Evolutionary conservation across 2,329 filamentous ascomycete genomes (phyloP).

Genomic region (Talaromyces verruculosus): DNA sequence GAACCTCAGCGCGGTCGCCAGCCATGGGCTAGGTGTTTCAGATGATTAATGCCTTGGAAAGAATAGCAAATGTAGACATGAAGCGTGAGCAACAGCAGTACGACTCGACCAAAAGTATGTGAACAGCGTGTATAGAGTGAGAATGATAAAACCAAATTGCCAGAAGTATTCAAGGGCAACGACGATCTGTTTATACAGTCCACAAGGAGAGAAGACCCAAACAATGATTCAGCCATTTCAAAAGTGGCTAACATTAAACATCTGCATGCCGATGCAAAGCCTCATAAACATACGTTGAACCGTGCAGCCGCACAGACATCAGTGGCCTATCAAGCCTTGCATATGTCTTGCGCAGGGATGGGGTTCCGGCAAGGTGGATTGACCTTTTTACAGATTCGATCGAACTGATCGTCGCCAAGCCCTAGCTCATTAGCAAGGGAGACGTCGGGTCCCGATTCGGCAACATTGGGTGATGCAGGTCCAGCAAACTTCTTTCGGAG

Average conservation of each 20-base stretch:
- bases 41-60: constrained; percentile 1
- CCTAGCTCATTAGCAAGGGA: constrained; percentile 28
- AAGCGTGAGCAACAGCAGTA: background rate
- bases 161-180: constrained; percentile 16
- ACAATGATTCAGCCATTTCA: constrained; percentile 22
- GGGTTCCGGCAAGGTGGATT: constrained; percentile 31
- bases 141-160: background rate
- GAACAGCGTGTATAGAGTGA: background rate
- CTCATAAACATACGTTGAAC: constrained; percentile 39
- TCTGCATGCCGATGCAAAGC: constrained; percentile 40
- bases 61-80: constrained; percentile 15
- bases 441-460: constrained; percentile 17
- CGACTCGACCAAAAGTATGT: background rate
- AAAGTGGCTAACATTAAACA: constrained; percentile 33
- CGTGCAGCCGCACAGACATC: constrained; percentile 34
- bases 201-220: constrained; percentile 18
- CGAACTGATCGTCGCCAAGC: constrained; percentile 20
- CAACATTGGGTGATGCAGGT: constrained; percentile 14
- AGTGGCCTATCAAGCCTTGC: constrained; percentile 42
- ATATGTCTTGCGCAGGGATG: constrained; percentile 40
- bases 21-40: constrained; percentile 39
- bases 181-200: constrained; percentile 37
- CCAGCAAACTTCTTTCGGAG: constrained; percentile 14
- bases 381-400: constrained; percentile 22
- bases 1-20: constrained; percentile 35